Base-by-base conservation (phyloP, 2,329 filamentous ascomycete genomes). In the Bertia moriformis region DNA sequence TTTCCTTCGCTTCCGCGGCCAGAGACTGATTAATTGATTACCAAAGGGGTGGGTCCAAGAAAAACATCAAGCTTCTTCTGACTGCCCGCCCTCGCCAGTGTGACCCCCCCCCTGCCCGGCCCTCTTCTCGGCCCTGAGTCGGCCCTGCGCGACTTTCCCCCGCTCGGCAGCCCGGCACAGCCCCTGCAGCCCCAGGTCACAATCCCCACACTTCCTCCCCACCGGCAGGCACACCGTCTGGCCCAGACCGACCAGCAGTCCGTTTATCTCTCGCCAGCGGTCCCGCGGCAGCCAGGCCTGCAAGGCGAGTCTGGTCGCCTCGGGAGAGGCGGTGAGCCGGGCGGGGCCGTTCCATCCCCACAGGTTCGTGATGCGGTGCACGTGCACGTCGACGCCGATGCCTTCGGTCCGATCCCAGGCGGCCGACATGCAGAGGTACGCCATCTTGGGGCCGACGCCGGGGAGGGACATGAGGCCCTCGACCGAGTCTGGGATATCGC, bases 391-490 rank as follows among this genome's bases (percentile, higher is more conserved):
- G 3, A 85, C 80, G 1, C 77, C 54, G 38, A 57, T 57, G 3
- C 54, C 54, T 47, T 78, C 69, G 38, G 74, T 67, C 35, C 68
- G 63, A 2, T 74, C 75, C 80, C 80, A 84, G 0, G 79, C 79
- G 3, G 71, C 69, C 41, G 71, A 77, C 66, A 84, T 67, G 48
- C 73, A 79, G 3, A 85, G 62, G 52, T 81, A 82, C 19, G 74
- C 78, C 79, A 85, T 85, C 53, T 85, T 85, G 0, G 80, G 80
- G 0, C 80, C 80, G 0, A 85, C 79, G 0, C 80, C 80, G 0
- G 78, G 78, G 0, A 83, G 59, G 2, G 66, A 67, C 44, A 74
- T 71, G 13, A 85, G 57, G 0, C 73, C 79, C 45, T 73, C 66
- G 4, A 80, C 68, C 0, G 73, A 78, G 38, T 73, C 65, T 0